These are phyloP conservation scores for Heliosperma pusillum DNA, from an alignment of 148 eudicot species.

Conservation along the genomic window DNA sequence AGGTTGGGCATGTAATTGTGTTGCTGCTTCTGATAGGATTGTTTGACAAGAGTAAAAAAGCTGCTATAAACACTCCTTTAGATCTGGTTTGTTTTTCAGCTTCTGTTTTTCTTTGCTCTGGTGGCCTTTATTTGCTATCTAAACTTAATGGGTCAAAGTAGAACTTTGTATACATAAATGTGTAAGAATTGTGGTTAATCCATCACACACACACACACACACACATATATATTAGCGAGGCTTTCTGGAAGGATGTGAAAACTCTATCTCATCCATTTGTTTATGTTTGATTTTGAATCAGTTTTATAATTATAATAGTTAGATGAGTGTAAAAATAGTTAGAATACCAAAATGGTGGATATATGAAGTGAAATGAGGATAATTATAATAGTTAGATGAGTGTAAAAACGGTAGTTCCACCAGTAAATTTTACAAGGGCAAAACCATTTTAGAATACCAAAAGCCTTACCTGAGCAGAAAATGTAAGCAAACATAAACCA, in stretches of 20 bases:
- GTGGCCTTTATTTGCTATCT: conserved; percentile 71
- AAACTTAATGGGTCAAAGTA: conserved; percentile 57
- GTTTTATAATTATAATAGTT: background rate
- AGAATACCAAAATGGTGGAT: too few species aligned
- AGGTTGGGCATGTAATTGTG: conserved; percentile 94
- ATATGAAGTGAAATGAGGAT: too few species aligned
- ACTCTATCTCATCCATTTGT: background rate
- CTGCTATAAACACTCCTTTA: conserved; percentile 49
- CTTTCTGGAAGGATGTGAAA: background rate
- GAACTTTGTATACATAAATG: background rate
- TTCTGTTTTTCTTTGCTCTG: conserved; percentile 79
- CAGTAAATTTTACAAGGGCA: too few species aligned
- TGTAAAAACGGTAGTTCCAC: too few species aligned
- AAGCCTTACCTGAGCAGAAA: too few species aligned
- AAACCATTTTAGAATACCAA: too few species aligned
- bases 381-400: too few species aligned
- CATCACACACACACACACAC: too few species aligned
- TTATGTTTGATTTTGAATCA: background rate
- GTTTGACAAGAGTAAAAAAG: conserved; percentile 82
- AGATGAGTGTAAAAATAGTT: too few species aligned
- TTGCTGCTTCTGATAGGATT: conserved; percentile 88
- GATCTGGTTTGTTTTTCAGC: conserved; percentile 95
- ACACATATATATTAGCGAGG: background rate
- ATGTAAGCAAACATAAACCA: too few species aligned
- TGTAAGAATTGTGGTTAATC: background rate